These are phyloP conservation scores for Xylariaceae sp. DNA, from an alignment of 2,329 filamentous ascomycete genomes.

Conservation along the genomic window DNA sequence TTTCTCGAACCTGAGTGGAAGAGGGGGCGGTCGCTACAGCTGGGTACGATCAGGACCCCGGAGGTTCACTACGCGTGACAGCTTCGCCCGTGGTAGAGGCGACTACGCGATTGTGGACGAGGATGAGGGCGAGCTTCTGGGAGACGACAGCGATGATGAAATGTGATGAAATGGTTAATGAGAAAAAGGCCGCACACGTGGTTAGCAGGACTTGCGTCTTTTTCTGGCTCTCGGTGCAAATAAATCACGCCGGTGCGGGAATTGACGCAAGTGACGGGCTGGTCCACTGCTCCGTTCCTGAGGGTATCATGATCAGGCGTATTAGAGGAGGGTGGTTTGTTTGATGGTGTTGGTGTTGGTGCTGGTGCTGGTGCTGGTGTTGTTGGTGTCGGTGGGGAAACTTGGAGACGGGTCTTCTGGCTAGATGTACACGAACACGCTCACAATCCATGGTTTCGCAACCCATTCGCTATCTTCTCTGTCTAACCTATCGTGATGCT, in stretches of 20 bases:
- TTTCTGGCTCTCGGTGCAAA: not conserved
- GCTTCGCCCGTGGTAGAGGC: slow-evolving; percentile 79
- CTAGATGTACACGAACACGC: slow-evolving; percentile 13
- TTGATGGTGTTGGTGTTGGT: slow-evolving; percentile 6
- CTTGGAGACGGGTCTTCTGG: slow-evolving; percentile 13
- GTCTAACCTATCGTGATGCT: no score
- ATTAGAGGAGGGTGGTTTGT: slow-evolving; percentile 5
- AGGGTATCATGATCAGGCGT: not conserved
- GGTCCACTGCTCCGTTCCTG: not conserved
- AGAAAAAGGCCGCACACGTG: not conserved
- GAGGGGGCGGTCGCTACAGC: slow-evolving; percentile 44
- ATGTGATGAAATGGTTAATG: slow-evolving; percentile 42
- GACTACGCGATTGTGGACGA: slow-evolving; percentile 87
- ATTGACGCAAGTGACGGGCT: not conserved
- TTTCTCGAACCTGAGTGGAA: slow-evolving; percentile 44
- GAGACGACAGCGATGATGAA: slow-evolving; percentile 91
- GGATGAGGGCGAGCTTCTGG: slow-evolving; percentile 89
- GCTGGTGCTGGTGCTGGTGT: slow-evolving; percentile 13
- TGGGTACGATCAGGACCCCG: slow-evolving; percentile 52
- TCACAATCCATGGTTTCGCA: slow-evolving; percentile 6
- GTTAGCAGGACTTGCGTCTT: not conserved
- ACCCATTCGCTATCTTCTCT: not conserved
- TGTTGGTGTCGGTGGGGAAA: not conserved
- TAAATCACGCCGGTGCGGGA: not conserved
- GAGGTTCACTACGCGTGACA: slow-evolving; percentile 81